These are phyloP conservation scores for Stagonosporopsis chrysanthemi DNA, from an alignment of 2,329 filamentous ascomycete genomes.

Conservation along the genomic window DNA sequence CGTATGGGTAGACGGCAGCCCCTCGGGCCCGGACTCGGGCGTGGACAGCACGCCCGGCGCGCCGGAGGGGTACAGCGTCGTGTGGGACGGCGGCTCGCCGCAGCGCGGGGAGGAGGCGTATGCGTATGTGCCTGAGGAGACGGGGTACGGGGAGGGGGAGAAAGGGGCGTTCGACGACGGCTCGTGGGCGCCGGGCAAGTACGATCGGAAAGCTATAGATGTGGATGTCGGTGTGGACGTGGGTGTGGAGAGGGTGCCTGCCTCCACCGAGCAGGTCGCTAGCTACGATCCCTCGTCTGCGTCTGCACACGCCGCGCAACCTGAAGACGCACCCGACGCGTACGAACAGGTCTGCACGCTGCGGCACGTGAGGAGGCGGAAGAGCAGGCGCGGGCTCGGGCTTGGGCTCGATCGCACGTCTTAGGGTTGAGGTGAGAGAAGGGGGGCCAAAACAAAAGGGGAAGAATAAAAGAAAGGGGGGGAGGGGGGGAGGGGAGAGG, in stretches of 20 bases:
- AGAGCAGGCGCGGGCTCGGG: too few relatives aligned
- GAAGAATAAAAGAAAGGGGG: too few relatives aligned
- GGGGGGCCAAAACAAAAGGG: too few relatives aligned
- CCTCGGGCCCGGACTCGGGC: constrained; percentile 14
- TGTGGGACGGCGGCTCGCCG: background rate
- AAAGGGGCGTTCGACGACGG: constrained; percentile 13
- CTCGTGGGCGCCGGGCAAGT: constrained; percentile 5
- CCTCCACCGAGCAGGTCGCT: background rate
- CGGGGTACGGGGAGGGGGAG: too few relatives aligned
- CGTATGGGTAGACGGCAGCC: constrained; percentile 27
- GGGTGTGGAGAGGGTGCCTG: background rate
- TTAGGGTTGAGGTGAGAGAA: too few relatives aligned
- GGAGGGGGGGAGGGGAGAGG: too few relatives aligned
- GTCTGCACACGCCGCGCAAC: too few relatives aligned
- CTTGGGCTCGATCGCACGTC: too few relatives aligned
- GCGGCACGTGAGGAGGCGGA: background rate
- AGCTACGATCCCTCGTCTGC: background rate
- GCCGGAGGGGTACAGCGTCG: constrained; percentile 16
- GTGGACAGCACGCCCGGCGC: constrained; percentile 11
- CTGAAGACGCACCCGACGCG: too few relatives aligned
- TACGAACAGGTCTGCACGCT: background rate
- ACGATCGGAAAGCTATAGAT: background rate
- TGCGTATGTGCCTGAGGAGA: too few relatives aligned
- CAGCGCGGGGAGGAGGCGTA: too few relatives aligned
- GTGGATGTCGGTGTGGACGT: too few relatives aligned